Evolutionary conservation across 441 rosid species (phyloP), one percentile per base, ranked within the genome.

Genomic region (Breynia disticha): DNA sequence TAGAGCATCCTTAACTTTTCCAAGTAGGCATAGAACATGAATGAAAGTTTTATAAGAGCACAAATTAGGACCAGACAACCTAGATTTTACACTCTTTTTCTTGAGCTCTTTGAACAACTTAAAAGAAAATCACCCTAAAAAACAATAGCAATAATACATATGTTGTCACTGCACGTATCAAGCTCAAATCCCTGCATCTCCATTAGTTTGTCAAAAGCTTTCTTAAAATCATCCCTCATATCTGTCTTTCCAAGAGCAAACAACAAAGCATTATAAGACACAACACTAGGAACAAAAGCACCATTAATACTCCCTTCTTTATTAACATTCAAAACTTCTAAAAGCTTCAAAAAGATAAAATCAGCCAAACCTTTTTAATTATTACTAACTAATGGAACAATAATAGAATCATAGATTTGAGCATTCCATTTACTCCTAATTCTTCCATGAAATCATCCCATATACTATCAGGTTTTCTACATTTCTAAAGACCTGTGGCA

Each of bases 111-210:
- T 81, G 55, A 80, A 90, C 56, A 90, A 77, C 46, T 61, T 72
- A 67, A 90, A 74, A 22, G 86, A 79, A 60, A 63, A 66, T 90
- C 93, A 42, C 83, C 95, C 95, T 89, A 87, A 50, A 80, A 76
- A 35, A 96, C 98, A 63, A 85, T 80, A 2, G 82, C 90, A 55
- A 83, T 81, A 51, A 90, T 85, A 57, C 95, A 87, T 50, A 90
- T 79, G 57, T 85, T 90, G 59, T 80, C 81, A 54, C 96, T 80
- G 69, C 72, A 74, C 9, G 75, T 67, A 64, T 87, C 85, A 45
- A 87, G 73, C 62, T 72, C 79, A 56, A 80, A 85, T 21, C 73
- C 77, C 38, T 46, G 59, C 55, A 55, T 55, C 5, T 19, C 69
- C 57, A 81, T 83, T 57, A 83, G 46, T 70, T 58, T 76, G 45